phyloP scores from a whole-genome alignment of 1,284 basidiomycete species.

The Stygiomarasmius scandens region DNA sequence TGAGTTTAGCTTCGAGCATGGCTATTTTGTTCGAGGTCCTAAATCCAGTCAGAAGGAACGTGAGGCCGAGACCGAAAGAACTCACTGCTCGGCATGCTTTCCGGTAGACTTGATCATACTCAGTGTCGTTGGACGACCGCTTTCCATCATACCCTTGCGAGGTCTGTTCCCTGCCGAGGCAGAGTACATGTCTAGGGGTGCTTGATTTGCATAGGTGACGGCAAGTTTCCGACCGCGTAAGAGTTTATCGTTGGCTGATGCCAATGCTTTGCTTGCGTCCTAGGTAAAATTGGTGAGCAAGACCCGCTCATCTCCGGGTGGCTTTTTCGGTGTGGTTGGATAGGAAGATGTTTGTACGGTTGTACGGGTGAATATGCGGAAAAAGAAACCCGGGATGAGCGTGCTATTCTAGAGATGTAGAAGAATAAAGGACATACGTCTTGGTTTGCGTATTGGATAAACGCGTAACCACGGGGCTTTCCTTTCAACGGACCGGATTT shows the following conservation, averaged over 20 bases:
- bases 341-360: background rate
- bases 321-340: slow-evolving; percentile 11
- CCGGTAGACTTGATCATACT: slow-evolving; percentile 81
- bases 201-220: slow-evolving; percentile 90
- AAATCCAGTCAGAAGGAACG: background rate
- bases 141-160: slow-evolving; percentile 56
- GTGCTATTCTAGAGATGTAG: slow-evolving; percentile 23
- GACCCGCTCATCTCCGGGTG: slow-evolving; percentile 23
- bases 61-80: slow-evolving; percentile 14
- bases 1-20: slow-evolving; percentile 92
- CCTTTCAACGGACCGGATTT: slow-evolving; percentile 88
- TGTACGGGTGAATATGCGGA: slow-evolving; percentile 3
- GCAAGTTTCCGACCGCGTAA: slow-evolving; percentile 85
- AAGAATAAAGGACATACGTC: slow-evolving; percentile 63
- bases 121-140: slow-evolving; percentile 80
- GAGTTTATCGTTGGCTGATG: slow-evolving; percentile 77
- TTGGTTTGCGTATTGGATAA: slow-evolving; percentile 81
- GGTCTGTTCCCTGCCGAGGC: slow-evolving; percentile 29
- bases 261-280: slow-evolving; percentile 86
- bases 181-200: slow-evolving; percentile 50
- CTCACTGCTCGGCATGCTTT: slow-evolving; percentile 63
- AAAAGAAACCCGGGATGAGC: slow-evolving; percentile 53
- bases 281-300: slow-evolving; percentile 34
- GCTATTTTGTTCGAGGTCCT: slow-evolving; percentile 91
- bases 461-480: slow-evolving; percentile 94